Percentiles rank a stretch among this genome's conserved stretches.
phyloP scores from a whole-genome alignment of 805 yeast species.

The fission yeast (Schizosaccharomyces pombe) region DNA sequence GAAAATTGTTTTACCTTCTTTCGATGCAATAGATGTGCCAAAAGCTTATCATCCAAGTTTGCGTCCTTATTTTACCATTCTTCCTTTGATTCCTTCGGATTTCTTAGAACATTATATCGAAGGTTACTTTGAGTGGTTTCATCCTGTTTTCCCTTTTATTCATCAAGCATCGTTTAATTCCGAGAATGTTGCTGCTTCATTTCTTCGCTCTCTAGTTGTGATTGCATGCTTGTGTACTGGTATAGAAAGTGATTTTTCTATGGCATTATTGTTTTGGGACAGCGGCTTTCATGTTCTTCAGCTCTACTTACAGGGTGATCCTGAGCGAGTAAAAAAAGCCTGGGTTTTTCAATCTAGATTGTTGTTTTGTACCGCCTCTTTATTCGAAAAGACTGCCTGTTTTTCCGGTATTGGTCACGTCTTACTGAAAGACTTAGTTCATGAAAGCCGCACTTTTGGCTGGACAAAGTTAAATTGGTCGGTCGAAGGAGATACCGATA shows the following conservation, averaged over 20 bases:
- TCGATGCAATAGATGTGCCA: not conserved
- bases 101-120: not conserved
- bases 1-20: not conserved
- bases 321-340: not conserved
- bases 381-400: not conserved
- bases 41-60: not conserved
- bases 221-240: not conserved
- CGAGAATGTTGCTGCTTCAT: not conserved
- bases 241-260: not conserved
- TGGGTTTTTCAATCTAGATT: not conserved
- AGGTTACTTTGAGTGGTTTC: not conserved
- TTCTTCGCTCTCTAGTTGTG: not conserved
- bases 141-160: not conserved
- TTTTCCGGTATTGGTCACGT: not conserved
- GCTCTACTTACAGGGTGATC: not conserved
- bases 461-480: not conserved
- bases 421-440: not conserved
- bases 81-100: not conserved
- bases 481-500: not conserved
- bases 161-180: not conserved
- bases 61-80: not conserved
- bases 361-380: not conserved
- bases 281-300: constrained; percentile 1
- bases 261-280: not conserved
- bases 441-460: not conserved